Evolutionary conservation across 768 basidiomycete genomes (phyloP), one percentile per base, ranked within the genome.

Genomic region (Pleurotus giganteus): DNA sequence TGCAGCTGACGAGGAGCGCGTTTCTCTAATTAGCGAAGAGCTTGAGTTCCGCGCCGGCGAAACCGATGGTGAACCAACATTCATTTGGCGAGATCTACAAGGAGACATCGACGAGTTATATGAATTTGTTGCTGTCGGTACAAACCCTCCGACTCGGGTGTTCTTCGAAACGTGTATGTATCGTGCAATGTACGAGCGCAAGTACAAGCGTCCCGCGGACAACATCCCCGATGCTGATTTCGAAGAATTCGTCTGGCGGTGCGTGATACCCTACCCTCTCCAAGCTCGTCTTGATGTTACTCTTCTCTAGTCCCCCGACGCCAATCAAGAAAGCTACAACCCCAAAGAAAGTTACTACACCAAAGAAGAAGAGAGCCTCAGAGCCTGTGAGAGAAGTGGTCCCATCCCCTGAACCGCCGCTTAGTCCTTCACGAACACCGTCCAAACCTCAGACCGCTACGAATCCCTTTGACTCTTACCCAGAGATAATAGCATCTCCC

Each of bases 161-260:
- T 89, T 94, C 67, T 97, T 98, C 66, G 94, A 98, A 72, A 86
- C 86, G 23, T 91, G 94, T 71, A 89, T 98, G 80, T 91, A 96
- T 62, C 85, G 91, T 26, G 96, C 96, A 56, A 94, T 98, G 86
- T 98, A 88, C 69, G 97, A 99, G 66, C 84, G 94, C 71, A 95
- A 94, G 74, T 88, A 89, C 74, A 86, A 78, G 62, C 74, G 61
- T 47, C 83, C 82, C 61, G 89, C 91, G 9, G 86, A 91, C 53
- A 81, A 76, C 57, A 80, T 86, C 15, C 69, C 67, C 27, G 88
- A 92, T 61, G 70, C 76, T 1, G 85, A 89, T 28, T 73, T 98
- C 31, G 82, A 87, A 28, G 82, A 91, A 63, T 91, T 98, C 64
- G 83, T 89, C 19, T 89, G 86, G 82, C 79, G 79, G 90, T 94